Base-by-base conservation (phyloP, 768 basidiomycete genomes). In the Macrolepiota dolichaula region DNA sequence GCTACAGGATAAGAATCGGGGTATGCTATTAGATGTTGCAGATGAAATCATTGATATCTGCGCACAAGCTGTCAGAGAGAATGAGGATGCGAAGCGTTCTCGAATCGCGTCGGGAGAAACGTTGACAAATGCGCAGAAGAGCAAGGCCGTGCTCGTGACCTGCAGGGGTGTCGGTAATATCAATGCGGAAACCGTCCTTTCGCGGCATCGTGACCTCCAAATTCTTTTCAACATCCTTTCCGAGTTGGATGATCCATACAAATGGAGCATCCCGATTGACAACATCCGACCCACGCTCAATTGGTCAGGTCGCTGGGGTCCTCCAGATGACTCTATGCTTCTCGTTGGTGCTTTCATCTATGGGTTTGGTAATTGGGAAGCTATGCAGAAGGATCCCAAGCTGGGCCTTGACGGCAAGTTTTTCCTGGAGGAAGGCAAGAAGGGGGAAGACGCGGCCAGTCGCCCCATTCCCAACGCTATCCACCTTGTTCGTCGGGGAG, bases 401-500 rank as follows among this genome's bases (percentile, higher is more conserved):
- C 86, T 99, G 12, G 86, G 87, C 1, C 81, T 99, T 13, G 83
- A 86, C 1, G 94, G 90, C 73, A 98, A 98, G 71, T 96, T 99
- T 78, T 98, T 98, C 86, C 81, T 99, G 55, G 97, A 98, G 71
- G 96, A 98, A 73, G 92, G 91, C 67, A 98, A 98, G 79, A 96
- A 97, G 74, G 89, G 87, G 35, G 91, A 94, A 76, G 91, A 95
- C 67, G 76, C 87, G 40, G 81, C 91, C 15, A 91, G 84, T 65
- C 85, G 92, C 69, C 92, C 92, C 9, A 96, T 96, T 67, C 97
- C 97, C 37, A 97, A 96, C 68, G 94, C 97, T 32, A 98, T 99
- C 63, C 97, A 99, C 74, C 89, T 99, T 51, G 96, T 98, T 44
- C 90, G 97, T 54, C 85, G 97, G 56, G 96, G 96, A 40, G 97